Conservation (phyloP, 2,329 filamentous ascomycete species). For the Fusarium floridanum region DNA sequence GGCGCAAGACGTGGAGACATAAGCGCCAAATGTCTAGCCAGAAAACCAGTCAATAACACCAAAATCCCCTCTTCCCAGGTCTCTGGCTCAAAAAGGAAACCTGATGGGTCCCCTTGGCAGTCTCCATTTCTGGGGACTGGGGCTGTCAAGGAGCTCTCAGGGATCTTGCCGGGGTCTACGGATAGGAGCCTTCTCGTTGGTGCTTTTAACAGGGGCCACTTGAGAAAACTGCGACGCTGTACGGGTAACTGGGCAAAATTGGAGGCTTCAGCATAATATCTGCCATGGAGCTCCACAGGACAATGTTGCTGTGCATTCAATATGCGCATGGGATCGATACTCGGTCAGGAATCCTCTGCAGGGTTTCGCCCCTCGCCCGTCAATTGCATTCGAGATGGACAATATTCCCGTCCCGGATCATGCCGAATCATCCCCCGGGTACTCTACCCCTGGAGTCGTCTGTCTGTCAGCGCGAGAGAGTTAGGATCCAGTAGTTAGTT, state of each 20-base stretch:
- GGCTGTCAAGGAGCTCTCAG: constrained; percentile 16
- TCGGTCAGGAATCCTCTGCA: constrained; percentile 17
- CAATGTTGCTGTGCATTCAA: constrained; percentile 25
- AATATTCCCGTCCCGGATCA: background rate
- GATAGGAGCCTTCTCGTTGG: constrained; percentile 26
- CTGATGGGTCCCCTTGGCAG: constrained; percentile 29
- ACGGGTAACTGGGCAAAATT: constrained; percentile 8
- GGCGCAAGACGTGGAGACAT: constrained; percentile 7
- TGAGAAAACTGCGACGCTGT: constrained; percentile 25
- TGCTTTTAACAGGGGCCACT: constrained; percentile 2
- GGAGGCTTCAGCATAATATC: constrained; percentile 16
- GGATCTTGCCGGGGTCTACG: constrained; percentile 22
- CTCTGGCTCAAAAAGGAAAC: constrained; percentile 27
- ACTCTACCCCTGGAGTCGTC: background rate
- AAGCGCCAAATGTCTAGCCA: constrained; percentile 2
- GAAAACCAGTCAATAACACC: background rate
- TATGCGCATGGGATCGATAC: constrained; percentile 11
- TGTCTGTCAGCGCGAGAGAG: background rate
- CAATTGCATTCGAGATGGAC: background rate
- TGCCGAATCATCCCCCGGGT: background rate
- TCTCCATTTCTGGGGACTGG: constrained; percentile 29
- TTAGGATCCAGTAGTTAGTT: background rate
- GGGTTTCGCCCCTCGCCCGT: background rate
- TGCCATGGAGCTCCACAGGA: constrained; percentile 10
- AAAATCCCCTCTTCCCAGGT: constrained; percentile 9